Conservation (phyloP, 805 yeast genomes). For the Wickerhamomyces strasburgensis region DNA sequence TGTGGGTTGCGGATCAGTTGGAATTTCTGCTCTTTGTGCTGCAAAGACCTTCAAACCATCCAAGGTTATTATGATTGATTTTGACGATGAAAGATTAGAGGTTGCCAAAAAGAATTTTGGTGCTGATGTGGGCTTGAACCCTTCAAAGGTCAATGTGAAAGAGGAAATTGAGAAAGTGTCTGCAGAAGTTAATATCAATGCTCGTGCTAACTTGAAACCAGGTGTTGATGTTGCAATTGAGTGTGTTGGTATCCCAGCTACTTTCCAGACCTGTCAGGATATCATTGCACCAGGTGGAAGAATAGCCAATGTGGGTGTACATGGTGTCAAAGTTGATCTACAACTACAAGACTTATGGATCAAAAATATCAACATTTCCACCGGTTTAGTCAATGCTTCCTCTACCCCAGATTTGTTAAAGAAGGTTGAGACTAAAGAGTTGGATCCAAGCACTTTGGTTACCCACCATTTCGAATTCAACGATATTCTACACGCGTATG, state of each 20-base stretch:
- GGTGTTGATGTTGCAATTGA: constrained; percentile 61
- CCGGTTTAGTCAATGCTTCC: constrained; percentile 47
- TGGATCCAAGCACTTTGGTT: constrained; percentile 47
- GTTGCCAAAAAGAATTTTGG: constrained; percentile 54
- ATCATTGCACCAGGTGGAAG: constrained; percentile 56
- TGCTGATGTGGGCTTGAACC: constrained; percentile 53
- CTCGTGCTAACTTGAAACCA: constrained; percentile 28
- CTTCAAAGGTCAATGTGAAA: constrained; percentile 38
- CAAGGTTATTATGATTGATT: constrained; percentile 51
- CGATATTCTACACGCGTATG: constrained; percentile 58
- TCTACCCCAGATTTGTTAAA: constrained; percentile 36
- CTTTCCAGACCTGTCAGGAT: constrained; percentile 55
- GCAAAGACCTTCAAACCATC: constrained; percentile 52
- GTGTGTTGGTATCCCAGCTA: constrained; percentile 61
- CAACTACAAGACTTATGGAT: constrained; percentile 42
- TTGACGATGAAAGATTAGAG: constrained; percentile 52
- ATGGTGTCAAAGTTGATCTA: constrained; percentile 38
- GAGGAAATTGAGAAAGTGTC: constrained; percentile 35
- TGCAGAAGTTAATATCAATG: constrained; percentile 15
- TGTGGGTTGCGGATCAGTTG: constrained; percentile 67
- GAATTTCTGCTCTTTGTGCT: constrained; percentile 55
- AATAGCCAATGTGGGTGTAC: constrained; percentile 60
- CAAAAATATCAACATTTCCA: constrained; percentile 37
- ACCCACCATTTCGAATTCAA: constrained; percentile 53
- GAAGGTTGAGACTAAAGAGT: constrained; percentile 27